Conservation (phyloP, 805 yeast species). For the Myxozyma kluyveri region DNA sequence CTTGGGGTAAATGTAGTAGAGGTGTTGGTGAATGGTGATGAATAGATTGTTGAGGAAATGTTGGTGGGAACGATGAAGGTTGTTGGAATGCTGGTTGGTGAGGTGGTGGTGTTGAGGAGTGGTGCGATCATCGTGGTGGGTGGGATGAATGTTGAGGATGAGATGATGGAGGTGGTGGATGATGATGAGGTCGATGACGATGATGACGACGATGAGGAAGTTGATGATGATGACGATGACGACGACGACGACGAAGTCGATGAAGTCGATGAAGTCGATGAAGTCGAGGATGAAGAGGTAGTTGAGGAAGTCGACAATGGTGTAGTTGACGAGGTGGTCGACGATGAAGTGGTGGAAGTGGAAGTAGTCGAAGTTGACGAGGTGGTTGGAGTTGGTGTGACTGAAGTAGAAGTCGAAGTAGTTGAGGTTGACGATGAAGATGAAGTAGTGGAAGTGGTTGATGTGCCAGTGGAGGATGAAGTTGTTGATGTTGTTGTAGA, state of each 20-base stretch:
- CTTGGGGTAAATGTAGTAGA: not conserved
- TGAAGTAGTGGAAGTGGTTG: slow-evolving; percentile 3
- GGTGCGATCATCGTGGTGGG: not conserved
- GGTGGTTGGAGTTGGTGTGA: slow-evolving; percentile 3
- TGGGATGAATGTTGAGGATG: slow-evolving; percentile 1
- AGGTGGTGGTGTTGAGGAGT: not conserved
- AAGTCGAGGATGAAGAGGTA: slow-evolving; percentile 5
- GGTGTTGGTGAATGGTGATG: not conserved
- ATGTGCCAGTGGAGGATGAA: slow-evolving; percentile 5
- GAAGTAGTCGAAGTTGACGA: slow-evolving; percentile 4
- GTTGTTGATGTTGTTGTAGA: slow-evolving; percentile 26
- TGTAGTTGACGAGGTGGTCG: slow-evolving; percentile 21
- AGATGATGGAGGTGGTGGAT: not conserved
- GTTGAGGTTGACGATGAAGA: slow-evolving; percentile 3
- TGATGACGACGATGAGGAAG: not conserved
- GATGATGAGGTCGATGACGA: slow-evolving; percentile 5
- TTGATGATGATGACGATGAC: slow-evolving; percentile 1
- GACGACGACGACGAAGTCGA: not conserved
- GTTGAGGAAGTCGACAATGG: slow-evolving; percentile 13
- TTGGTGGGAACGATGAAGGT: not conserved
- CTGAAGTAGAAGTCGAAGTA: not conserved
- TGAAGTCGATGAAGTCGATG: slow-evolving; percentile 7
- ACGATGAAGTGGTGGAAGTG: slow-evolving; percentile 18
- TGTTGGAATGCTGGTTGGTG: not conserved
- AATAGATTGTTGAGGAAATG: not conserved